Conservation (phyloP, 805 yeast species). For the Teunomyces aglyptinius region DNA sequence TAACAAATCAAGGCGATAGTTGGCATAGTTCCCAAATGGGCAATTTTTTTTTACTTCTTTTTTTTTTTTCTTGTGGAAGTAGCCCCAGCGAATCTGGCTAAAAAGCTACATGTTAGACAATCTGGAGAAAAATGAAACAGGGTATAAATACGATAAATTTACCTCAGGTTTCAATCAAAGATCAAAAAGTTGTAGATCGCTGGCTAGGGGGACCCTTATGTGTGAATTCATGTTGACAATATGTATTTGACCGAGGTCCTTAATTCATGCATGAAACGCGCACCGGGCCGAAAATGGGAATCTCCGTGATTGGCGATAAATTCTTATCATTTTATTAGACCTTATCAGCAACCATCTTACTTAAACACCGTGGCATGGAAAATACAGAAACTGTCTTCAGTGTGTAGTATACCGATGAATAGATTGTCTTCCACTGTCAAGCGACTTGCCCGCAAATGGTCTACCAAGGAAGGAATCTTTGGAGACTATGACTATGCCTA, state of each 20-base stretch:
- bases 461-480: slow-evolving; percentile 77
- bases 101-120: neutral
- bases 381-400: neutral
- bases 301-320: neutral
- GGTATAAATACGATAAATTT: no score
- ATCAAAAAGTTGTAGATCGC: no score
- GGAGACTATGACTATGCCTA: slow-evolving; percentile 85
- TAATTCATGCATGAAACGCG: neutral
- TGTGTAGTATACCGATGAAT: no score
- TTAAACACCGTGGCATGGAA: neutral
- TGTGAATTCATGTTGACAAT: neutral
- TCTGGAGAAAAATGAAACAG: no score
- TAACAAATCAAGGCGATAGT: neutral
- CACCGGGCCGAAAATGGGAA: neutral
- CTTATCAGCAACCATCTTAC: neutral
- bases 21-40: neutral
- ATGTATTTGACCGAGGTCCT: neutral
- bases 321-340: neutral
- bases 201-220: neutral
- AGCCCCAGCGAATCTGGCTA: neutral
- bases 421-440: slow-evolving; percentile 8
- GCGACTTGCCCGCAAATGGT: slow-evolving; percentile 43
- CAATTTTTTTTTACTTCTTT: neutral
- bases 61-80: neutral
- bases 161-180: no score